These are phyloP conservation scores for Lipomyces sp. DNA, from an alignment of 805 yeast genomes.

Conservation along the genomic window DNA sequence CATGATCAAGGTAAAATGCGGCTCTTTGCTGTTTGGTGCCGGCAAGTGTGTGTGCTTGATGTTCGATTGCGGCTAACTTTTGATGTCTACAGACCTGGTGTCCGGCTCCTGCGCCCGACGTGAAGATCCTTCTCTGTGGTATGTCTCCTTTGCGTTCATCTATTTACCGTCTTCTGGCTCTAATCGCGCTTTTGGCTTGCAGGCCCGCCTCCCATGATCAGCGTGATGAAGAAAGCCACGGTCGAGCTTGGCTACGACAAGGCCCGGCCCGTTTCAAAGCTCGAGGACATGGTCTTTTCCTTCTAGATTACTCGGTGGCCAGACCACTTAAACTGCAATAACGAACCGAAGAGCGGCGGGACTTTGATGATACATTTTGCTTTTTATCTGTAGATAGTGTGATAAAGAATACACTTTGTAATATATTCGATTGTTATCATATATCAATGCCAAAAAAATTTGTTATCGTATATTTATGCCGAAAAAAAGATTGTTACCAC, in stretches of 20 bases:
- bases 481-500: no score
- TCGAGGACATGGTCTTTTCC: constrained; percentile 86
- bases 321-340: no score
- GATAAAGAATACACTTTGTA: no score
- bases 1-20: constrained; percentile 92
- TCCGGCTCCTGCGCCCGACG: constrained; percentile 58
- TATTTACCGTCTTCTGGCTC: not conserved
- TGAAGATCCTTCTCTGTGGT: constrained; percentile 81
- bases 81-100: constrained; percentile 40
- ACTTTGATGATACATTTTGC: no score
- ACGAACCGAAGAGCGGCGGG: no score
- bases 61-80: no score
- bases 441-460: no score
- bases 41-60: not conserved
- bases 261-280: constrained; percentile 84
- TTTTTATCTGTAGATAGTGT: no score
- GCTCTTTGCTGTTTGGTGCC: not conserved
- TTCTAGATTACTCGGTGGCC: no score
- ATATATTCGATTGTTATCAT: no score
- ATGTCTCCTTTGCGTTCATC: not conserved
- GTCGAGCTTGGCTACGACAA: constrained; percentile 68
- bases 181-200: not conserved
- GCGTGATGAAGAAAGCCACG: constrained; percentile 78
- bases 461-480: no score
- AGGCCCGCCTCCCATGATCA: constrained; percentile 82